Conservation (phyloP, 2,329 filamentous ascomycete genomes). For the Hirsutella minnesotensis region DNA sequence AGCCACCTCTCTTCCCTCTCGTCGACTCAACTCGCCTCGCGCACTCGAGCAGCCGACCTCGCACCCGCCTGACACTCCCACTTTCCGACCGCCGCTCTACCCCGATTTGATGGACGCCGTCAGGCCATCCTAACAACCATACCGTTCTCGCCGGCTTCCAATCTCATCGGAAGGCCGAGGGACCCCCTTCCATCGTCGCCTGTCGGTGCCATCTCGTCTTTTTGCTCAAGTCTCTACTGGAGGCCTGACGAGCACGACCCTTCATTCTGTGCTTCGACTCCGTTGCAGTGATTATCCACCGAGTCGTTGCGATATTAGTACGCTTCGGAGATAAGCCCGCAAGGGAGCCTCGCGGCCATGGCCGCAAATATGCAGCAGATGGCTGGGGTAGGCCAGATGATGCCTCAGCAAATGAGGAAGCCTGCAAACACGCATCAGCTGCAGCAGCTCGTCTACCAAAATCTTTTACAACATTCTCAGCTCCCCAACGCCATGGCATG, state of each 20-base stretch:
- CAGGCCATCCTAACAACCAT: not conserved
- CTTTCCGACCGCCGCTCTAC: not conserved
- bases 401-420: slow-evolving; percentile 29
- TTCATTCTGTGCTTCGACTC: not conserved
- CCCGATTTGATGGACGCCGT: not conserved
- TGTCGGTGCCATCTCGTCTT: no score
- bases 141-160: not conserved
- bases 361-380: slow-evolving; percentile 49
- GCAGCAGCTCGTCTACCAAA: slow-evolving; percentile 28
- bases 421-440: slow-evolving; percentile 16
- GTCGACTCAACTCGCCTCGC: no score
- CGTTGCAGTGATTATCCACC: not conserved
- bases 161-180: not conserved
- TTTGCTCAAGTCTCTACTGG: no score
- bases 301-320: not conserved
- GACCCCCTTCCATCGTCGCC: no score
- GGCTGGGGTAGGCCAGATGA: slow-evolving; percentile 33
- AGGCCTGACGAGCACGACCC: not conserved
- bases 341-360: slow-evolving; percentile 34
- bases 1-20: no score
- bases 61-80: no score
- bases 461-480: slow-evolving; percentile 21
- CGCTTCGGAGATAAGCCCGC: slow-evolving; percentile 10
- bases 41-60: no score
- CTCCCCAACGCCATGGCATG: slow-evolving; percentile 21